These are phyloP conservation scores for Cordyceps militaris DNA, from an alignment of 2,329 filamentous ascomycete species.

Conservation along the genomic window DNA sequence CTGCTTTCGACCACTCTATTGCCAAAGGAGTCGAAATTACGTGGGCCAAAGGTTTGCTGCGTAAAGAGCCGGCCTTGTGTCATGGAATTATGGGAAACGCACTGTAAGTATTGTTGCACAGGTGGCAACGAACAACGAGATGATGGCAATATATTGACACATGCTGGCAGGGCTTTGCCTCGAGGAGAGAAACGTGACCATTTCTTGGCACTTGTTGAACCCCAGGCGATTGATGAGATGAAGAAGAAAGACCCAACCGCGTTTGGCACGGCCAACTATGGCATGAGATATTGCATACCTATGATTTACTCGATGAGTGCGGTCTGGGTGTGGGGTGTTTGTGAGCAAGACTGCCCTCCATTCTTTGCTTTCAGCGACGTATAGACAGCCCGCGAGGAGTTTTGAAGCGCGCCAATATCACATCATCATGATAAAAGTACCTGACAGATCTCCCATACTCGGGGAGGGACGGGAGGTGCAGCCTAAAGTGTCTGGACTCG, in stretches of 20 bases:
- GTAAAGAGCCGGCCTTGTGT: conserved; percentile 58
- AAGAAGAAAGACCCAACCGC: conserved; percentile 24
- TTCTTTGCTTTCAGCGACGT: conserved; percentile 32
- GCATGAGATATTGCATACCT: conserved; percentile 24
- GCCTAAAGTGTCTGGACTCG: background rate
- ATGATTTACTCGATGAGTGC: conserved; percentile 30
- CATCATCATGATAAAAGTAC: background rate
- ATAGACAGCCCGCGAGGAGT: conserved; percentile 15
- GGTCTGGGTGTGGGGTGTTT: conserved; percentile 33
- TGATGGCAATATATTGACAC: background rate
- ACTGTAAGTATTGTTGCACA: conserved; percentile 39
- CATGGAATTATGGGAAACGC: conserved; percentile 61
- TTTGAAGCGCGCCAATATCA: background rate
- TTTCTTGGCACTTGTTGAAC: conserved; percentile 51
- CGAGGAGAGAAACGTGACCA: conserved; percentile 30
- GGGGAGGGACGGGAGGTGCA: background rate
- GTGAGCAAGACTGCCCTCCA: conserved; percentile 25
- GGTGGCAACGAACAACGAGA: background rate
- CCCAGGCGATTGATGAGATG: conserved; percentile 44
- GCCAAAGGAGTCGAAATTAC: conserved; percentile 44
- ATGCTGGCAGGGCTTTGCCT: conserved; percentile 23
- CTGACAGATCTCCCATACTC: background rate
- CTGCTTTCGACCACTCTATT: conserved; percentile 47
- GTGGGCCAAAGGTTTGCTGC: conserved; percentile 51
- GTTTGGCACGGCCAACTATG: conserved; percentile 33